These are phyloP conservation scores for Myotisia sp. DNA, from an alignment of 2,329 filamentous ascomycete genomes.

Conservation along the genomic window DNA sequence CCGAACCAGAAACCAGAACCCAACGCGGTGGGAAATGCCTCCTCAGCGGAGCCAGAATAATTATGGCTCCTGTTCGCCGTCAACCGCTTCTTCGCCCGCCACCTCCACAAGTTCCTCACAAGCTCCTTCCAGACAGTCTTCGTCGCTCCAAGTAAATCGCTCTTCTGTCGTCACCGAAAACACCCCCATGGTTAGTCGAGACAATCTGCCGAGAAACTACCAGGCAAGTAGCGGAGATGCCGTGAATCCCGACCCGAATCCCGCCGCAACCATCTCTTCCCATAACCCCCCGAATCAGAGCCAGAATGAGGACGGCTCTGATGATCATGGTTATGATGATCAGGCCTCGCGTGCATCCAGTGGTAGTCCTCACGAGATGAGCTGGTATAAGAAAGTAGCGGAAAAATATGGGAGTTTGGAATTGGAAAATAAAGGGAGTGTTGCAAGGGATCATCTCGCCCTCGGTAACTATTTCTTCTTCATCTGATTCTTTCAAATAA, in stretches of 20 bases:
- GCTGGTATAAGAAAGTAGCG: constrained; percentile 35
- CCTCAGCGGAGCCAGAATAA: too few species aligned
- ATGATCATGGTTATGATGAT: too few species aligned
- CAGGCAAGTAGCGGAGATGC: not conserved
- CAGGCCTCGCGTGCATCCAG: too few species aligned
- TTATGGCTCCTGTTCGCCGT: not conserved
- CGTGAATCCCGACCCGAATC: not conserved
- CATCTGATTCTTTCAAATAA: constrained; percentile 1
- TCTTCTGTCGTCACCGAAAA: constrained; percentile 15
- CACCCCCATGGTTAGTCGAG: constrained; percentile 20
- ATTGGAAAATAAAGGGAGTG: constrained; percentile 52
- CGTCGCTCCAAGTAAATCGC: too few species aligned
- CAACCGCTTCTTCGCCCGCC: not conserved
- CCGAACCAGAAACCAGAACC: too few species aligned
- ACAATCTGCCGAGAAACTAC: not conserved
- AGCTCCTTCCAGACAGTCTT: too few species aligned
- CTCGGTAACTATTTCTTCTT: constrained; percentile 33
- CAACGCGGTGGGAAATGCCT: too few species aligned
- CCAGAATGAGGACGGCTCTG: not conserved
- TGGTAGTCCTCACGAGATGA: constrained; percentile 3
- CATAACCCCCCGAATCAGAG: not conserved
- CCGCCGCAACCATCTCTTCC: not conserved
- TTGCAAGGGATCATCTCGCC: constrained; percentile 51
- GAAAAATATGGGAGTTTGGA: constrained; percentile 50
- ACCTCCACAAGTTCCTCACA: not conserved